These are phyloP conservation scores for Pichia nanzhaoensis DNA, from an alignment of 805 yeast genomes.

Conservation along the genomic window DNA sequence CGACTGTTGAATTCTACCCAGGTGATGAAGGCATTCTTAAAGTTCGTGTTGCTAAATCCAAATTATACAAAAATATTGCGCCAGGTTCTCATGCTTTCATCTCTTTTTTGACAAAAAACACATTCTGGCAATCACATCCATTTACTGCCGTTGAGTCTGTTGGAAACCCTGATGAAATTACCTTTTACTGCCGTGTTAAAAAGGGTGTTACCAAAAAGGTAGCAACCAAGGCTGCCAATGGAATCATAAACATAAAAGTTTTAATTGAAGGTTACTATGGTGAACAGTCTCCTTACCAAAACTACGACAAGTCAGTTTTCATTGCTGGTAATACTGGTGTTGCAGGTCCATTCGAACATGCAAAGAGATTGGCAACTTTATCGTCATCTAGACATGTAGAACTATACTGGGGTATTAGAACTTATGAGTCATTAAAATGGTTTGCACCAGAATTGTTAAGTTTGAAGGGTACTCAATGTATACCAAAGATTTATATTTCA, in stretches of 20 bases:
- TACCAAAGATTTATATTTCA: constrained; percentile 38
- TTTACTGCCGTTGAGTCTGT: constrained; percentile 47
- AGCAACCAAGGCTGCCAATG: constrained; percentile 19
- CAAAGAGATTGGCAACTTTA: constrained; percentile 25
- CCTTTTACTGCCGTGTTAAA: constrained; percentile 44
- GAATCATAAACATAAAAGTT: constrained; percentile 25
- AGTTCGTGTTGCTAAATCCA: constrained; percentile 42
- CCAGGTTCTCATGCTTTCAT: constrained; percentile 60
- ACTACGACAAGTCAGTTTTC: constrained; percentile 48
- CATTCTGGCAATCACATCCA: constrained; percentile 57
- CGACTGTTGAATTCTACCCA: constrained; percentile 26
- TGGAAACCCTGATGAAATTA: constrained; percentile 32
- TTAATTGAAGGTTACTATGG: constrained; percentile 74
- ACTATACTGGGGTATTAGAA: constrained; percentile 60
- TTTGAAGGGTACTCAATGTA: constrained; percentile 30
- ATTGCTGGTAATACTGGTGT: constrained; percentile 75
- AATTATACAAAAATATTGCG: constrained; percentile 36
- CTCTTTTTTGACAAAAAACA: constrained; percentile 44
- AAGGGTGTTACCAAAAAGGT: constrained; percentile 50
- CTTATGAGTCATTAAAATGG: constrained; percentile 45
- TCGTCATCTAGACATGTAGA: constrained; percentile 33
- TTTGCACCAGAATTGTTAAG: constrained; percentile 37
- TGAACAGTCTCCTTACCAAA: constrained; percentile 40
- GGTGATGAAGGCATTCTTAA: constrained; percentile 44
- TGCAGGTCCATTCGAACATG: constrained; percentile 49